Percentiles rank a stretch among this genome's conserved stretches.
These are phyloP conservation scores for Trichomonas gallinae DNA, from an alignment of 208 protist genomes.

Conservation along the genomic window DNA sequence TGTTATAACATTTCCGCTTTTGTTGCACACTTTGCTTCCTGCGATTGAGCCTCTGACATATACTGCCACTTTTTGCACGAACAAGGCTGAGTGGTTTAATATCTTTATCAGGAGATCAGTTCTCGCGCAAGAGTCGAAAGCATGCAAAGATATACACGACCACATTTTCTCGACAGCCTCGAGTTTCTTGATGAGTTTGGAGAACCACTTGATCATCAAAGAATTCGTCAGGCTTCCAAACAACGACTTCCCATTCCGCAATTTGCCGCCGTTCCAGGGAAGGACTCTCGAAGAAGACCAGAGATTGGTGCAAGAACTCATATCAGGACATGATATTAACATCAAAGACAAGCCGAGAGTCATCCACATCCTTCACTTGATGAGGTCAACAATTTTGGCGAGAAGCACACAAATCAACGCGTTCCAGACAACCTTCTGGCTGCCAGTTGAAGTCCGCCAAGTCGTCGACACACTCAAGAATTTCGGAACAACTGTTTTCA, in stretches of 20 bases:
- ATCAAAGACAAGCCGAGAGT: neutral
- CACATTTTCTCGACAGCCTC: neutral
- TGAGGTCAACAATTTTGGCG: neutral
- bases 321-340: neutral
- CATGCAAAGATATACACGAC: neutral
- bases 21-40: neutral
- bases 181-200: neutral
- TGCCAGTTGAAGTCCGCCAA: neutral
- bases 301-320: neutral
- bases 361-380: neutral
- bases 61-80: neutral
- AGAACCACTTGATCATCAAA: neutral
- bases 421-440: neutral
- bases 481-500: neutral
- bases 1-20: neutral
- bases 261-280: neutral
- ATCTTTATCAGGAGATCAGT: neutral
- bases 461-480: neutral
- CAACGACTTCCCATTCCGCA: neutral
- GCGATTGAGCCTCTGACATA: neutral
- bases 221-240: neutral
- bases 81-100: neutral
- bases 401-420: neutral
- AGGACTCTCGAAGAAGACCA: neutral
- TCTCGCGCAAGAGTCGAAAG: neutral